Percentiles rank a stretch among this genome's conserved stretches.
Evolutionary conservation across 176 grass and related monocot species (phyloP).

Genomic region (Oropetium thomaeum): DNA sequence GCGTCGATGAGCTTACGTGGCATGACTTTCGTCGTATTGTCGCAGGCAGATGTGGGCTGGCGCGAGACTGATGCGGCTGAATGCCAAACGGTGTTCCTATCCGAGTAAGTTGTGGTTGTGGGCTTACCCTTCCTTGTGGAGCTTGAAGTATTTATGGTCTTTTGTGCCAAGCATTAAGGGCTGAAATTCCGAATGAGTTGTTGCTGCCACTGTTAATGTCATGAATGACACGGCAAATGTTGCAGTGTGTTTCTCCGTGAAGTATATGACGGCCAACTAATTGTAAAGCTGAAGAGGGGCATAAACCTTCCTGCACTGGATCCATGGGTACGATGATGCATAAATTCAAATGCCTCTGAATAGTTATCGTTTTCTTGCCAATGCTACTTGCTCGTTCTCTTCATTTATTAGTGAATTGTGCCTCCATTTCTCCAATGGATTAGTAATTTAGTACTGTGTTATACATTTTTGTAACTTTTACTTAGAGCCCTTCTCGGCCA

Average conservation of each 20-base stretch:
- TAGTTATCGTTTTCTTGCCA: neutral
- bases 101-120: slow-evolving; percentile 61
- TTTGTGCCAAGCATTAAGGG: neutral
- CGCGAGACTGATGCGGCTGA: slow-evolving; percentile 72
- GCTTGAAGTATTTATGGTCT: neutral
- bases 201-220: neutral
- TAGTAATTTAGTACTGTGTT: slow-evolving; percentile 6
- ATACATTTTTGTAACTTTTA: slow-evolving; percentile 11
- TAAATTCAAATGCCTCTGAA: neutral
- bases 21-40: slow-evolving; percentile 19
- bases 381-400: neutral
- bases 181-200: neutral
- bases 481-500: neutral
- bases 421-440: slow-evolving; percentile 8
- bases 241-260: slow-evolving; percentile 81
- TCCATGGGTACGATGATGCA: slow-evolving; percentile 74
- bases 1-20: neutral
- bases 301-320: slow-evolving; percentile 81
- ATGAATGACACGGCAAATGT: neutral
- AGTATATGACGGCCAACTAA: slow-evolving; percentile 80
- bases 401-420: neutral
- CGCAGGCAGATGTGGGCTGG: slow-evolving; percentile 70
- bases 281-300: slow-evolving; percentile 76
- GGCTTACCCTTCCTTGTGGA: neutral
- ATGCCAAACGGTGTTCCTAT: slow-evolving; percentile 86